phyloP scores from a whole-genome alignment of 495 filamentous ascomycete genomes.

The Cenococcum geophilum region DNA sequence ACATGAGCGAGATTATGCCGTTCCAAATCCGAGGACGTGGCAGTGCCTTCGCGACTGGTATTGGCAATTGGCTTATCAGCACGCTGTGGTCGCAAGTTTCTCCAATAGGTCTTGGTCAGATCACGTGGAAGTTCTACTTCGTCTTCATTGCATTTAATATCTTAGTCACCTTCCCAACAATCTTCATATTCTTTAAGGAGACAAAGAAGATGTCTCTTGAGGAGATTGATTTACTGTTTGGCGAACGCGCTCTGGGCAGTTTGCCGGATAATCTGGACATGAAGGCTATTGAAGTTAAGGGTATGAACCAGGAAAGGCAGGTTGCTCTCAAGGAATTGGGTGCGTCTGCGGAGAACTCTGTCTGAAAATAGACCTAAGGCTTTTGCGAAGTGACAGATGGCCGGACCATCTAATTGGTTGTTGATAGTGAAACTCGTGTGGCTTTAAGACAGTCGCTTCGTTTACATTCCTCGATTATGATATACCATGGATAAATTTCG shows the following conservation, averaged over 20 bases:
- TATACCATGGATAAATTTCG: too few relatives aligned
- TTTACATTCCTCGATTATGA: too few relatives aligned
- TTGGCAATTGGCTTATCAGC: slow-evolving; percentile 52
- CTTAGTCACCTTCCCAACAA: slow-evolving; percentile 33
- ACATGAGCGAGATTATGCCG: slow-evolving; percentile 65
- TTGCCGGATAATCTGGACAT: slow-evolving; percentile 38
- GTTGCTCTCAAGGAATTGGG: neutral
- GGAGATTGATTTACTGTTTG: slow-evolving; percentile 54
- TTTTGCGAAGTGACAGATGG: too few relatives aligned
- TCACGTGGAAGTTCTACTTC: slow-evolving; percentile 51
- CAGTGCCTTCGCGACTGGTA: slow-evolving; percentile 67
- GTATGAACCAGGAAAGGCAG: neutral
- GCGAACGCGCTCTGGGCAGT: slow-evolving; percentile 43
- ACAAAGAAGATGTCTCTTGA: slow-evolving; percentile 52
- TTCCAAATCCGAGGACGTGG: slow-evolving; percentile 61
- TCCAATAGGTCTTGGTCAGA: slow-evolving; percentile 49
- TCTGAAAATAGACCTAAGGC: too few relatives aligned
- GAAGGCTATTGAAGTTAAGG: slow-evolving; percentile 6
- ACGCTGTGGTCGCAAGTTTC: slow-evolving; percentile 55
- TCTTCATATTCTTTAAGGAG: slow-evolving; percentile 53
- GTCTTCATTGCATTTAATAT: slow-evolving; percentile 46
- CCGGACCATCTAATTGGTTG: too few relatives aligned
- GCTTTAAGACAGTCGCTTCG: too few relatives aligned
- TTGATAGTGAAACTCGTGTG: too few relatives aligned
- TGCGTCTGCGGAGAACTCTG: neutral